These are phyloP conservation scores for Leccinum solheimii DNA, from an alignment of 1,284 basidiomycete species.

Conservation along the genomic window DNA sequence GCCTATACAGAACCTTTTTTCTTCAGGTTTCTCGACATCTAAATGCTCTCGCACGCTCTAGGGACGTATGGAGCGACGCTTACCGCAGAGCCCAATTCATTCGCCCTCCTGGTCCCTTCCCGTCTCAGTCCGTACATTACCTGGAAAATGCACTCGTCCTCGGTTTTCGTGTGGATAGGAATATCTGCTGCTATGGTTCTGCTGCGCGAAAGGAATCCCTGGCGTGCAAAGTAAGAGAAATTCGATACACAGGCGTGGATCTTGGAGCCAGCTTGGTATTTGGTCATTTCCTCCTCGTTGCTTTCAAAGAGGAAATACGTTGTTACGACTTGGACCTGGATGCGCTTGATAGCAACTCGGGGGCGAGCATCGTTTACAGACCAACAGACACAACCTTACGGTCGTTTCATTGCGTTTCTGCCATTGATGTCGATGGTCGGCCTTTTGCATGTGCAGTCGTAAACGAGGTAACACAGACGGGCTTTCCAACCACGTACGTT, in stretches of 20 bases:
- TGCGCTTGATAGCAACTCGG: slow-evolving; percentile 12
- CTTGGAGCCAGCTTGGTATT: slow-evolving; percentile 13
- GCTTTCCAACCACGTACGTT: slow-evolving; percentile 3
- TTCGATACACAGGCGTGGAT: slow-evolving; percentile 14
- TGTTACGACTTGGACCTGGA: slow-evolving; percentile 24
- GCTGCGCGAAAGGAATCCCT: neutral
- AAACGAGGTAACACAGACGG: slow-evolving; percentile 1
- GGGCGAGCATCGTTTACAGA: slow-evolving; percentile 16
- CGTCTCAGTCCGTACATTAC: slow-evolving; percentile 13
- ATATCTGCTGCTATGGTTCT: neutral
- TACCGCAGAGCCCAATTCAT: slow-evolving; percentile 21
- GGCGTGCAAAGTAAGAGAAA: slow-evolving; percentile 7
- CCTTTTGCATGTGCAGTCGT: slow-evolving; percentile 21
- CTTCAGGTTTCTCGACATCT: slow-evolving; percentile 21
- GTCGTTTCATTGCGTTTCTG: slow-evolving; percentile 17
- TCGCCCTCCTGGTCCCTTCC: slow-evolving; percentile 24
- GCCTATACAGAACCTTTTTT: neutral
- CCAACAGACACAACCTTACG: neutral
- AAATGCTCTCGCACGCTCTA: slow-evolving; percentile 4
- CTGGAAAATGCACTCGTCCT: slow-evolving; percentile 15
- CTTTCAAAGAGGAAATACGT: slow-evolving; percentile 17
- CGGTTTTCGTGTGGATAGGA: slow-evolving; percentile 14
- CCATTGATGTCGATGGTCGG: slow-evolving; percentile 18
- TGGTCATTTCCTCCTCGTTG: slow-evolving; percentile 21
- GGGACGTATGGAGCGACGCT: slow-evolving; percentile 17